Evolutionary conservation across 2,329 filamentous ascomycete genomes (phyloP).

Genomic region (Claviceps pusilla): DNA sequence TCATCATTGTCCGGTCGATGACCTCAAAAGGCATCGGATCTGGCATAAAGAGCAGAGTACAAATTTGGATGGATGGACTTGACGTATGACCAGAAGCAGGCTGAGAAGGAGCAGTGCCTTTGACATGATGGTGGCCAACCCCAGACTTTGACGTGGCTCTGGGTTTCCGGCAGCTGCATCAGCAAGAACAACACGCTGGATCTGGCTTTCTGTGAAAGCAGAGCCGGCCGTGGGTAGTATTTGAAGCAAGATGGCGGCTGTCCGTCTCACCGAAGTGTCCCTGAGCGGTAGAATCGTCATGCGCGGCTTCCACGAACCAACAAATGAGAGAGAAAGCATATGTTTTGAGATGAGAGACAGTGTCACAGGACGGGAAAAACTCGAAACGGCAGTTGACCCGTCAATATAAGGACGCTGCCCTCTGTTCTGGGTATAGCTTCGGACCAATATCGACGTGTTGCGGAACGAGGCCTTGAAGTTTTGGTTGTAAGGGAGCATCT

Average conservation of each 20-base stretch:
- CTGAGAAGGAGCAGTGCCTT: not conserved
- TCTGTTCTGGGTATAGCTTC: not conserved
- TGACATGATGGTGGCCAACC: not conserved
- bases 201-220: not conserved
- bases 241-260: not conserved
- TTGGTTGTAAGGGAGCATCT: not conserved
- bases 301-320: not conserved
- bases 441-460: not conserved
- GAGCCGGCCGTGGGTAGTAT: not conserved
- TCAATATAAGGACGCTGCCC: not conserved
- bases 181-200: not conserved
- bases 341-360: not conserved
- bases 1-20: not conserved
- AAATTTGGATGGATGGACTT: not conserved
- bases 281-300: not conserved
- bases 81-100: constrained; percentile 1
- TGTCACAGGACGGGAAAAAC: not conserved
- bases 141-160: constrained; percentile 1
- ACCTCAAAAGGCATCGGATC: not conserved
- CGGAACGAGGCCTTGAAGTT: not conserved
- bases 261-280: not conserved
- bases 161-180: not conserved
- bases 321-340: not conserved
- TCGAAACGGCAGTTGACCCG: not conserved
- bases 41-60: not conserved